A percentile compares a stretch with the other conserved stretches of the same genome.
Evolutionary conservation across 495 filamentous ascomycete genomes (phyloP).

Genomic region (Xylaria intraflava): DNA sequence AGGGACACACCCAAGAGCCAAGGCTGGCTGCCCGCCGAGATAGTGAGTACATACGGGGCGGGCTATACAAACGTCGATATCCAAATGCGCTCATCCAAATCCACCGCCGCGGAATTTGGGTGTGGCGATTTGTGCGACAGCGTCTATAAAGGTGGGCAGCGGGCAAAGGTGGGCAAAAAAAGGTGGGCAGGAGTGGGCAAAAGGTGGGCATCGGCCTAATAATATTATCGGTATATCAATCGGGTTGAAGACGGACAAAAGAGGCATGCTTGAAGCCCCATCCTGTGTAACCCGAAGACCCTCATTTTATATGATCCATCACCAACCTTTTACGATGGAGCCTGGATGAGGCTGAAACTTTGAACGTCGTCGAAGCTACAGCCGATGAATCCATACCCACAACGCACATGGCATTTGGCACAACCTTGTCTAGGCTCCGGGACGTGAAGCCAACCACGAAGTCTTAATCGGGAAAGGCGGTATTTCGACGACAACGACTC

Average conservation of each 20-base stretch:
- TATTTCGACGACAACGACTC: background rate
- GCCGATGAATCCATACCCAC: background rate
- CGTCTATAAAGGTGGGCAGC: constrained; percentile 16
- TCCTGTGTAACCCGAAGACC: constrained; percentile 26
- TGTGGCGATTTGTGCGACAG: constrained; percentile 23
- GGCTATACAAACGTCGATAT: background rate
- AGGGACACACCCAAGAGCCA: too few species aligned
- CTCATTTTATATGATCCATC: constrained; percentile 26
- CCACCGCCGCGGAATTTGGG: constrained; percentile 15
- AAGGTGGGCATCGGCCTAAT: constrained; percentile 11
- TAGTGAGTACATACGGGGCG: background rate
- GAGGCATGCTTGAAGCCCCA: constrained; percentile 23
- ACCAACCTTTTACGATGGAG: constrained; percentile 24
- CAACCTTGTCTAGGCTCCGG: background rate
- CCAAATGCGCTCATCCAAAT: background rate
- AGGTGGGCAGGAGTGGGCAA: constrained; percentile 5
- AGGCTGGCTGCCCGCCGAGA: too few species aligned
- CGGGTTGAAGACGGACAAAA: constrained; percentile 14
- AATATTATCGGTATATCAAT: constrained; percentile 24
- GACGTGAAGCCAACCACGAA: background rate
- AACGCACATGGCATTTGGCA: constrained; percentile 8
- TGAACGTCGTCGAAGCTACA: constrained; percentile 13
- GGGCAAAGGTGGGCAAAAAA: constrained; percentile 20
- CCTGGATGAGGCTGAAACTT: constrained; percentile 14
- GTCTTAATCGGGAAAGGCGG: background rate